Evolutionary conservation across 163 green algal genomes (phyloP), one percentile per base, ranked within the genome.

Genomic region (Trebouxiophyceae sp.): DNA sequence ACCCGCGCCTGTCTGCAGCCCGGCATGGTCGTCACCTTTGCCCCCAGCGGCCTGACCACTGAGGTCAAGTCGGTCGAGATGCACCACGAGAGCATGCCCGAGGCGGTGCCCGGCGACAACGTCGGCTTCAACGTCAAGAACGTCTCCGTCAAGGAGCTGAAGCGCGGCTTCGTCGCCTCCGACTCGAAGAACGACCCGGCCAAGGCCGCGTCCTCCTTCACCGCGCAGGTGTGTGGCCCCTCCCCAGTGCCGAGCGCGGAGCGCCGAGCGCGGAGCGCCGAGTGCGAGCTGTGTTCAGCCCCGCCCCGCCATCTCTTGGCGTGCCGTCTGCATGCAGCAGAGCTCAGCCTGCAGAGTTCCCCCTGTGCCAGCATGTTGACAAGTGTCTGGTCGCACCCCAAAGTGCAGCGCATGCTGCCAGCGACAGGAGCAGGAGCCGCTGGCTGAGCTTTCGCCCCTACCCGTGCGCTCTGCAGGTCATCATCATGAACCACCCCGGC

Each of bases 111-210:
- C 60, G 95, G 95, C 74, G 95, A 99, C 90, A 99, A 99, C 81
- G 95, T 99, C 47, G 95, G 95, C 84, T 97, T 99, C 87, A 98
- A 99, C 85, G 93, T 99, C 73, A 99, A 98, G 88, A 81, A 82
- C 55, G 69, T 90, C 60, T 85, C 78, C 20, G 79, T 88, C 31
- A 87, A 86, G 66, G 79, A 87, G 71, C 75, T 95, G 63, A 88
- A 90, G 78, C 69, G 85, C 60, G 85, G 84, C 28, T 84, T 73
- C 22, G 85, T 92, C 30, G 62, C 72, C 26, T 90, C 81, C 33
- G 81, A 85, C 68, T 84, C 82, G 66, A 83, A 83, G 65, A 85
- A 87, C 54, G 77, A 84, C 70, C 79, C 85, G 32, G 85, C 81
- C 54, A 85, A 81, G 77, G 77, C 84, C 65, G 71, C 70, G 23